phyloP scores from a whole-genome alignment of 192 early-diverging fungal genomes.

The Backusella luteola region DNA sequence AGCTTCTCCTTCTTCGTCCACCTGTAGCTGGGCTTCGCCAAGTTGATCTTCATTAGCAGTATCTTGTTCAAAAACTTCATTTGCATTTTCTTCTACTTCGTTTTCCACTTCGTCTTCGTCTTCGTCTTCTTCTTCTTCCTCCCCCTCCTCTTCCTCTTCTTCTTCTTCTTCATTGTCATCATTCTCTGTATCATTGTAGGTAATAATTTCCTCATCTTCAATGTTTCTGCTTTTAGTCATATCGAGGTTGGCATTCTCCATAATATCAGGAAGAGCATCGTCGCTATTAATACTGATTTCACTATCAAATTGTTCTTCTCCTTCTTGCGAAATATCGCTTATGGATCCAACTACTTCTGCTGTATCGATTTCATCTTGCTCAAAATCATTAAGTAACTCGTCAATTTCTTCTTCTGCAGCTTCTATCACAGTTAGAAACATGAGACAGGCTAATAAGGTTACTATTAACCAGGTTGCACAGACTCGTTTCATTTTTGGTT shows the following conservation, averaged over 20 bases:
- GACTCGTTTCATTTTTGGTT: slow-evolving; percentile 1
- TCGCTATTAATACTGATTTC: not conserved
- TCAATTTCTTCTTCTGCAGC: not conserved
- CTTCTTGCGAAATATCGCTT: not conserved
- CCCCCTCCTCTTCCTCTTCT: not conserved
- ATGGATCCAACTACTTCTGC: not conserved
- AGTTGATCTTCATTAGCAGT: not conserved
- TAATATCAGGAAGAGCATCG: not conserved
- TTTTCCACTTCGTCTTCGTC: not conserved
- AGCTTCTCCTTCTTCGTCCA: not conserved
- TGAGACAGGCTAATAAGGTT: not conserved
- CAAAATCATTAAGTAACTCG: not conserved
- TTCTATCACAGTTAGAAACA: not conserved
- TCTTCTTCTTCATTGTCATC: not conserved
- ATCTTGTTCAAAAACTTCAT: not conserved
- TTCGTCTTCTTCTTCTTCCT: not conserved
- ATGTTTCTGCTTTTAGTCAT: not conserved
- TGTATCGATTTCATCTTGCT: not conserved
- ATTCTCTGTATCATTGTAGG: not conserved
- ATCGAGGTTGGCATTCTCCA: not conserved
- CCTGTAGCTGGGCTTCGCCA: not conserved
- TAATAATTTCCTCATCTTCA: not conserved
- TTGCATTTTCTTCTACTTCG: not conserved
- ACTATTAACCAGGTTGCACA: not conserved
- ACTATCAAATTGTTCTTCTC: not conserved